A percentile compares a stretch with the other conserved stretches of the same genome.
phyloP scores from a whole-genome alignment of 129 eudicot species.

The Rutidosis leptorrhynchoides region DNA sequence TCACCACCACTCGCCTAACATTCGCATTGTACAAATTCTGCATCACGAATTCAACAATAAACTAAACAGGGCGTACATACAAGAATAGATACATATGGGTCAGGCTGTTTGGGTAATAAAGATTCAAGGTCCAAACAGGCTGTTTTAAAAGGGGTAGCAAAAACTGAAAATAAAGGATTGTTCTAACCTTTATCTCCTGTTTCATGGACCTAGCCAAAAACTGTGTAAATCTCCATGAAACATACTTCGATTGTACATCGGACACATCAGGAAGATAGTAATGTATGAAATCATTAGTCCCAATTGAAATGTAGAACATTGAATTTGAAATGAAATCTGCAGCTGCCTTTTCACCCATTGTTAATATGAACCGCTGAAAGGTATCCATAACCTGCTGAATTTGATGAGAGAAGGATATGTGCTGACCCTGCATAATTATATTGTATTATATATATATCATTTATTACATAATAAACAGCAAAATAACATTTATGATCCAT shows the following conservation, averaged over 20 bases:
- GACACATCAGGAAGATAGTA: constrained; percentile 84
- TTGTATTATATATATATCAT: neutral
- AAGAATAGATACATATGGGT: neutral
- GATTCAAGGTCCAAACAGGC: neutral
- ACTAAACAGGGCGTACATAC: neutral
- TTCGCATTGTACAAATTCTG: constrained; percentile 70
- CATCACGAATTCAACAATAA: constrained; percentile 18
- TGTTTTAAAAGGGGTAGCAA: neutral
- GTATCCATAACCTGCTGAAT: constrained; percentile 90
- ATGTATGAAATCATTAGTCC: constrained; percentile 92
- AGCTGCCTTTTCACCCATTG: constrained; percentile 83
- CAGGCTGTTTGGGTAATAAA: neutral
- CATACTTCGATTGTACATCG: constrained; percentile 62
- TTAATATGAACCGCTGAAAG: constrained; percentile 68
- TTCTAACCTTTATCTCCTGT: constrained; percentile 71
- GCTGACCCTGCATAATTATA: constrained; percentile 70
- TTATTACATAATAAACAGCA: neutral
- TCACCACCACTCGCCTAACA: constrained; percentile 85
- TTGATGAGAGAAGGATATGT: constrained; percentile 80
- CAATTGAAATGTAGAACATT: constrained; percentile 79
- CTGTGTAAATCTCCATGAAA: constrained; percentile 77
- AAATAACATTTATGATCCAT: neutral
- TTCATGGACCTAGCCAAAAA: constrained; percentile 61
- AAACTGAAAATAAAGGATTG: constrained; percentile 1
- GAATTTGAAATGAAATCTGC: constrained; percentile 59